Conservation (phyloP, 768 basidiomycete species). For the Lentinula guzmanii region DNA sequence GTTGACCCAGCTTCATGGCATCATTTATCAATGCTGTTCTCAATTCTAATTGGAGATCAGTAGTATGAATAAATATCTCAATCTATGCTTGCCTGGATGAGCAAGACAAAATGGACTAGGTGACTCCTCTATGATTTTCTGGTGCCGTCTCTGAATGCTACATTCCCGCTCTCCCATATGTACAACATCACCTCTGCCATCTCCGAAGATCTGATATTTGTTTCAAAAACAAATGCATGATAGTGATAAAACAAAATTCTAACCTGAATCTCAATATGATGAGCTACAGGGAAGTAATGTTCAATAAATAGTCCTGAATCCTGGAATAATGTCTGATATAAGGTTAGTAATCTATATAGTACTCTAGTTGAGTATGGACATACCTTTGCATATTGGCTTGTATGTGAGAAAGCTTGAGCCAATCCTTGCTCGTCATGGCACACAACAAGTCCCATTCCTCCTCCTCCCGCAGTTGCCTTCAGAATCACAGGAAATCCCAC, state of each 20-base stretch:
- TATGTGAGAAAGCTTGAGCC: slow-evolving; percentile 23
- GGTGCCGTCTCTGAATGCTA: slow-evolving; percentile 61
- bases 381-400: slow-evolving; percentile 41
- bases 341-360: neutral
- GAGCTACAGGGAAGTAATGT: slow-evolving; percentile 44
- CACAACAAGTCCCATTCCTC: slow-evolving; percentile 61
- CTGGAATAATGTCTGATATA: slow-evolving; percentile 37
- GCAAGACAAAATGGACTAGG: slow-evolving; percentile 51
- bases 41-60: slow-evolving; percentile 24
- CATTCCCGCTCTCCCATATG: slow-evolving; percentile 71
- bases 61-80: neutral
- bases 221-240: neutral
- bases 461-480: slow-evolving; percentile 65
- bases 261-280: slow-evolving; percentile 67
- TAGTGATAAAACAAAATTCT: neutral
- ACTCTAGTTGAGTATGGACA: neutral
- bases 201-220: slow-evolving; percentile 54
- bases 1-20: slow-evolving; percentile 41
- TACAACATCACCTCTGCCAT: slow-evolving; percentile 50
- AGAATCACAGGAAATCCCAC: slow-evolving; percentile 60
- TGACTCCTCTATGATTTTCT: slow-evolving; percentile 70
- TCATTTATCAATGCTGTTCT: slow-evolving; percentile 44
- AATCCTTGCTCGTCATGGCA: slow-evolving; percentile 39
- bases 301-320: slow-evolving; percentile 53
- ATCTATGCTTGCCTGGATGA: slow-evolving; percentile 30